A percentile compares a stretch with the other conserved stretches of the same genome.
Evolutionary conservation across 2,329 filamentous ascomycete species (phyloP).

Genomic region (Ascochyta clinopodiicola): DNA sequence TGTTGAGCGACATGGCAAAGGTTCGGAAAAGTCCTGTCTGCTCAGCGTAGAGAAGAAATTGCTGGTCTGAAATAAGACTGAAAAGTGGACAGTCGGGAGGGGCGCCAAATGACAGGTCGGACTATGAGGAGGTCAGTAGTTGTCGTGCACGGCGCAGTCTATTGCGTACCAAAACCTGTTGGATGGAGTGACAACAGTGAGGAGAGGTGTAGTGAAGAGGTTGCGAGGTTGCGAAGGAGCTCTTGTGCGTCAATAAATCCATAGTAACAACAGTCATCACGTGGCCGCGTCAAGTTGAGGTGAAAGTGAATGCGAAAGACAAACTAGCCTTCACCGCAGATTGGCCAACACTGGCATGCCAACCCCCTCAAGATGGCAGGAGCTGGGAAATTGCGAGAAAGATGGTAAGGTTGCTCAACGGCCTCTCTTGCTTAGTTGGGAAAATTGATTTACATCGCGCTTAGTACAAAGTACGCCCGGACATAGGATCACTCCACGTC

Average conservation of each 20-base stretch:
- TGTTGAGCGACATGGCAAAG: slow-evolving; percentile 8
- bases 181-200: neutral
- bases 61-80: neutral
- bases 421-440: neutral
- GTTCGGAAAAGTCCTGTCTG: neutral
- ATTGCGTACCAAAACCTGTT: neutral
- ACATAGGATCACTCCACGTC: slow-evolving; percentile 30
- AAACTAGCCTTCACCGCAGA: neutral
- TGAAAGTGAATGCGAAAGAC: slow-evolving; percentile 5
- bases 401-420: neutral
- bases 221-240: neutral
- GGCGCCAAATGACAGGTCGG: neutral
- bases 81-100: neutral
- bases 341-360: neutral
- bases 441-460: neutral
- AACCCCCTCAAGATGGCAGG: neutral
- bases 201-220: neutral
- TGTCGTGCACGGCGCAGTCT: neutral
- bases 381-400: neutral
- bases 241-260: neutral
- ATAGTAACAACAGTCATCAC: neutral
- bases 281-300: slow-evolving; percentile 5
- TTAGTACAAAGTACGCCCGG: slow-evolving; percentile 14
- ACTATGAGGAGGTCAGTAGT: neutral
- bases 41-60: too few relatives aligned